A percentile compares a stretch with the other conserved stretches of the same genome.
Evolutionary conservation across 257 asterid species (phyloP).

Genomic region (Cordia subcordata): DNA sequence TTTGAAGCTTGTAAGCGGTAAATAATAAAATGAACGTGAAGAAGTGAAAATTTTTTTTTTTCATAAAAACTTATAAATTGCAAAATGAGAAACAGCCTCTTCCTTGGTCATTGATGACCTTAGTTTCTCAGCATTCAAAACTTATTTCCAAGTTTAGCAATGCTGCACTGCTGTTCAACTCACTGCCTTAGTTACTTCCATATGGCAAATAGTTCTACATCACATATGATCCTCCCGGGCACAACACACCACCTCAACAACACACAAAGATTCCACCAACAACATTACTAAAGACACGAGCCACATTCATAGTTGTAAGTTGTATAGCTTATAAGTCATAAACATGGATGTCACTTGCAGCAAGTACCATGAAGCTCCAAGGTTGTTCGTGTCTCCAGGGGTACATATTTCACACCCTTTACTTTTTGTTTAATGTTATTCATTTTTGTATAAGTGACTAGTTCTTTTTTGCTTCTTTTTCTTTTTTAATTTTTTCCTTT

Average conservation of each 20-base stretch:
- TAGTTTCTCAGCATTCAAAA: slow-evolving; percentile 18
- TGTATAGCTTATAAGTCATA: not conserved
- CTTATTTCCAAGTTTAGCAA: slow-evolving; percentile 13
- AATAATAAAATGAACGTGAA: no score
- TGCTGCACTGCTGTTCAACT: slow-evolving; percentile 10
- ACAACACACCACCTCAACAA: slow-evolving; percentile 13
- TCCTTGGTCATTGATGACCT: slow-evolving; percentile 39
- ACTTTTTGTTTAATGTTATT: not conserved
- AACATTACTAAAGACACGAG: not conserved
- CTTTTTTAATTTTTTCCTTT: not conserved
- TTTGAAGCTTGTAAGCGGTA: no score
- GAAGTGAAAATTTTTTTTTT: no score
- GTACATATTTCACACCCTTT: slow-evolving; percentile 13
- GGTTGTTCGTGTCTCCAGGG: slow-evolving; percentile 51
- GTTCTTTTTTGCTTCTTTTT: slow-evolving; percentile 4
- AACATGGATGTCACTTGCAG: slow-evolving; percentile 55
- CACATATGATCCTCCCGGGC: slow-evolving; percentile 17
- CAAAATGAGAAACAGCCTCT: no score
- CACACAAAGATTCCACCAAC: slow-evolving; percentile 1
- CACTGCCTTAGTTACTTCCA: slow-evolving; percentile 21
- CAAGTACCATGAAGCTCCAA: slow-evolving; percentile 45
- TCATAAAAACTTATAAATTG: no score
- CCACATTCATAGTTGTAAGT: no score
- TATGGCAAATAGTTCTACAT: slow-evolving; percentile 14
- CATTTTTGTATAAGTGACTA: not conserved